Evolutionary conservation across 257 asterid genomes (phyloP), one percentile per base, ranked within the genome.

Genomic region (Lantana camara): DNA sequence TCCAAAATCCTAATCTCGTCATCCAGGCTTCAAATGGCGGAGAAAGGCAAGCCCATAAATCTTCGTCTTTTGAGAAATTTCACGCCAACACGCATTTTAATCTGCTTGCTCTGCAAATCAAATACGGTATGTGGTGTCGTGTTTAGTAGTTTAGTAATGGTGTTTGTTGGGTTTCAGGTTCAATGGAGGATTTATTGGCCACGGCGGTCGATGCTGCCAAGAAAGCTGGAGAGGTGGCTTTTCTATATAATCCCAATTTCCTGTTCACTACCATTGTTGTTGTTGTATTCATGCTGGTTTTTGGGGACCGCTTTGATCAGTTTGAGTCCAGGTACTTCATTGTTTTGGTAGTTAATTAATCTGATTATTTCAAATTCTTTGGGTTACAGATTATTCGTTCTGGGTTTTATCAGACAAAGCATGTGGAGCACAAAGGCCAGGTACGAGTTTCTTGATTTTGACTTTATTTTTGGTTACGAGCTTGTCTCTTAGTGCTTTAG

Each of bases 361-460:
- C 67, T 66, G 12, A 49, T 56, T 52, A 7, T 32, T 30, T 37
- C n/a, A 38, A 15, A 22, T 40, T 55, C n/a, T 63, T 60, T 58
- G 77, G 55, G 17, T 70, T 64, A 56, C 80, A 89, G 97, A 38
- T 90, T 56, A 90, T 90, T 67, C 94, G 91, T 1, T 32, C 57
- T 30, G 95, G 86, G 40, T 89, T 89, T 69, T 72, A 84, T 61
- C 65, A 77, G 85, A 83, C 80, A 29, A 90, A 87, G 87, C 71
- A 57, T 24, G 91, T 90, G 57, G 94, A 90, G 84, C 97, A 90
- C 72, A 90, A 90, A 76, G 95, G 97, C 72, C 45, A 19, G 94
- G 97, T 89, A 69, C 63, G 1, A 62, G 21, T 64, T 45, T 30
- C 49, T 35, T 49, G 7, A 38, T 61, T 67, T 29, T 20, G 55